Percentiles rank a stretch among this genome's conserved stretches.
Evolutionary conservation across 768 basidiomycete genomes (phyloP).

Genomic region (Phaffia tasmanica): DNA sequence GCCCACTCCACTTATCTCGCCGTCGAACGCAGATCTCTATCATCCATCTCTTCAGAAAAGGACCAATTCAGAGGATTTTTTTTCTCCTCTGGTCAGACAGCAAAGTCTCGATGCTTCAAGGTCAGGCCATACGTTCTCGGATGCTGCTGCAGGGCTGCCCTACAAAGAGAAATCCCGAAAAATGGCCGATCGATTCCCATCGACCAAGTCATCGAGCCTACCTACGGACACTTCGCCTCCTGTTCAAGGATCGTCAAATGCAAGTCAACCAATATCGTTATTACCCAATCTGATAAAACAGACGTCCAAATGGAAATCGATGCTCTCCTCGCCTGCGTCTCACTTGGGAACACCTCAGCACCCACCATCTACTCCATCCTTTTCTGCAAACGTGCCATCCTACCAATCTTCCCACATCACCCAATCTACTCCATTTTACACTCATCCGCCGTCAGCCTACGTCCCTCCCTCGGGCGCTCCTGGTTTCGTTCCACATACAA

Average conservation of each 20-base stretch:
- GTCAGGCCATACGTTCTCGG: background rate
- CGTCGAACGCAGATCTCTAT: constrained; percentile 8
- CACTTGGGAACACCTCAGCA: background rate
- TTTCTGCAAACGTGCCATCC: constrained; percentile 28
- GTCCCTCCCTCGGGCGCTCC: constrained; percentile 56
- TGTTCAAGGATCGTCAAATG: background rate
- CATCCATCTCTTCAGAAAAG: background rate
- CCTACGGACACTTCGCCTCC: too few species aligned
- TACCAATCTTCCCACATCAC: constrained; percentile 7
- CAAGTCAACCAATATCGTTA: background rate
- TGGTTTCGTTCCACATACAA: constrained; percentile 55
- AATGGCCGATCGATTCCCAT: too few species aligned
- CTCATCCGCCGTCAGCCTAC: constrained; percentile 38
- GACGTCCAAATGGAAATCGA: constrained; percentile 12
- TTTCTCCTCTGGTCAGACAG: constrained; percentile 1
- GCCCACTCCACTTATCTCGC: constrained; percentile 4
- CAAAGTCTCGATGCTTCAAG: background rate
- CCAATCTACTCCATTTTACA: constrained; percentile 43
- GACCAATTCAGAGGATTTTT: constrained; percentile 5
- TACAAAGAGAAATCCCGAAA: too few species aligned
- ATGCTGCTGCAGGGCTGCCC: too few species aligned
- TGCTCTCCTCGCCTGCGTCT: background rate
- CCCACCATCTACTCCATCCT: constrained; percentile 39
- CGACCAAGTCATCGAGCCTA: too few species aligned
- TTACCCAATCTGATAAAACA: constrained; percentile 8